A percentile compares a stretch with the other conserved stretches of the same genome.
Conservation (phyloP, 345 rosid genomes). For the Arabidopsis suecica region DNA sequence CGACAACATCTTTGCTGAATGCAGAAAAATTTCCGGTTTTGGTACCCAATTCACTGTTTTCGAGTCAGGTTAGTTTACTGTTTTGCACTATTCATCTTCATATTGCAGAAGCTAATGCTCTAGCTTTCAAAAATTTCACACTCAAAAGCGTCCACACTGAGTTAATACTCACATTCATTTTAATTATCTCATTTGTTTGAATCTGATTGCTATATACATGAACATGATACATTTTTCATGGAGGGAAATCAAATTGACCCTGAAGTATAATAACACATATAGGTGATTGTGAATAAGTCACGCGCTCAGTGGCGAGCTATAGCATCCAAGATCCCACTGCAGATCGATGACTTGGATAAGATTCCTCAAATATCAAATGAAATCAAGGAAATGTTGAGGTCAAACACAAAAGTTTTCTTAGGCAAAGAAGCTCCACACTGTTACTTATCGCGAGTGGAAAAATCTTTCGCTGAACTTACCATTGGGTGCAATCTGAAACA, state of each 20-base stretch:
- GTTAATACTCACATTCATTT: not conserved
- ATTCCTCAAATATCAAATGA: slow-evolving; percentile 72
- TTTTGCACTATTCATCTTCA: slow-evolving; percentile 2
- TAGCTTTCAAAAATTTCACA: not conserved
- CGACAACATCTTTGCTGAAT: slow-evolving; percentile 73
- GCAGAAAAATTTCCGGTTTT: slow-evolving; percentile 82
- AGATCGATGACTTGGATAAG: slow-evolving; percentile 69
- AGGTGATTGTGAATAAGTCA: slow-evolving; percentile 93
- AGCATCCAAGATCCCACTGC: slow-evolving; percentile 67
- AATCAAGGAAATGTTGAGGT: slow-evolving; percentile 66
- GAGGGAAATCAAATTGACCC: not conserved
- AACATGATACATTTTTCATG: not conserved
- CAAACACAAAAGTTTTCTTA: slow-evolving; percentile 72
- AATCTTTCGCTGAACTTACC: slow-evolving; percentile 71
- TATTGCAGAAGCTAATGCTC: not conserved
- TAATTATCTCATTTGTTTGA: slow-evolving; percentile 5
- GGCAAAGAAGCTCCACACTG: slow-evolving; percentile 88
- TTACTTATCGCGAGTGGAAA: slow-evolving; percentile 73
- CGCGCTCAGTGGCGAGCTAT: slow-evolving; percentile 81
- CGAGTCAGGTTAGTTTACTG: slow-evolving; percentile 73
- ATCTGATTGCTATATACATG: not conserved
- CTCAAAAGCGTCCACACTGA: not conserved
- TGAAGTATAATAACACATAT: slow-evolving; percentile 10
- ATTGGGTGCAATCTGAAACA: slow-evolving; percentile 84
- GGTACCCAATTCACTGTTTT: slow-evolving; percentile 94